These are phyloP conservation scores for Tetratostichococcus sp. DNA, from an alignment of 139 green algal species.

Conservation along the genomic window DNA sequence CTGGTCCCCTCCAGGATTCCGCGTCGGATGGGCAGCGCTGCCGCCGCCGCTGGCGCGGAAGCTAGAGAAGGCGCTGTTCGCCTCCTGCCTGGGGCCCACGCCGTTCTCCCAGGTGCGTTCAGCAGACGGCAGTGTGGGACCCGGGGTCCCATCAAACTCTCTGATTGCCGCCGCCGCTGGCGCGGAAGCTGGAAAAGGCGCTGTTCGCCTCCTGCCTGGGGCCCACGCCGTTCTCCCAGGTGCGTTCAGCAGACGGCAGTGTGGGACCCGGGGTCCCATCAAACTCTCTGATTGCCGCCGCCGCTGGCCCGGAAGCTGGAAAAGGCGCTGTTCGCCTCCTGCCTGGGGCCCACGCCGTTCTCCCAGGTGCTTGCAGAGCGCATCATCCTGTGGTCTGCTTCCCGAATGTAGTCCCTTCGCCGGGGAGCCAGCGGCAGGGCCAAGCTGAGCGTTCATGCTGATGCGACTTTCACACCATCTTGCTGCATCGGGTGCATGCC, in stretches of 20 bases:
- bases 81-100: conserved; percentile 2
- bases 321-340: conserved; percentile 5
- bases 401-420: too few relatives aligned
- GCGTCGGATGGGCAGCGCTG: conserved; percentile 12
- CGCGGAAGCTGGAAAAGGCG: conserved; percentile 1
- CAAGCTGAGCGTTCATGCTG: too few relatives aligned
- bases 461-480: too few relatives aligned
- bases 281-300: neutral
- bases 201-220: conserved; percentile 8
- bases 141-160: neutral
- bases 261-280: too few relatives aligned
- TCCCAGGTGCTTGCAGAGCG: conserved; percentile 5
- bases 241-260: neutral
- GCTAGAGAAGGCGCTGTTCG: conserved; percentile 3
- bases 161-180: conserved; percentile 1
- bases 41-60: conserved; percentile 2
- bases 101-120: conserved; percentile 6
- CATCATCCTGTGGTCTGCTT: too few relatives aligned
- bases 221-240: conserved; percentile 7
- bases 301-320: conserved; percentile 4
- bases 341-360: neutral
- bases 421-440: too few relatives aligned
- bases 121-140: too few relatives aligned
- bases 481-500: too few relatives aligned
- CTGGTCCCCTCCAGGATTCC: neutral